Conservation (phyloP, 306 rosid species). For the Pterocarpus macrocarpus region DNA sequence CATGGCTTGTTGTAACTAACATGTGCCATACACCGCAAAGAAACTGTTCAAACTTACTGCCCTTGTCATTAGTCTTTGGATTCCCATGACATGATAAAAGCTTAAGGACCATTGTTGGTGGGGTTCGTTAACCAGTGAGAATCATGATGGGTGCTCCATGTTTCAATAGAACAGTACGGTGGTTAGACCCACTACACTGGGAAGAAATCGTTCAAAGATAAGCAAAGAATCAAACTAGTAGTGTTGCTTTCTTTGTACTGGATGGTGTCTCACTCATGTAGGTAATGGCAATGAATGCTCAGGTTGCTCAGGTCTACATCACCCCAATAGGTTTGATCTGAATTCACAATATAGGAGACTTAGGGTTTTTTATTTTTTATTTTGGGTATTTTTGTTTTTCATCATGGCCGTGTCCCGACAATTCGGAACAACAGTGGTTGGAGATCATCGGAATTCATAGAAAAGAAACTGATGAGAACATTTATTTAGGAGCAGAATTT, state of each 20-base stretch:
- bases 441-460: neutral
- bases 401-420: neutral
- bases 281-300: slow-evolving; percentile 38
- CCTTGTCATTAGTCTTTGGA: slow-evolving; percentile 44
- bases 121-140: slow-evolving; percentile 37
- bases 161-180: slow-evolving; percentile 49
- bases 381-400: neutral
- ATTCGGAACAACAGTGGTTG: neutral
- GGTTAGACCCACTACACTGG: slow-evolving; percentile 47
- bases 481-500: neutral
- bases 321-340: slow-evolving; percentile 5
- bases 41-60: neutral
- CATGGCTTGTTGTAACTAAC: slow-evolving; percentile 1
- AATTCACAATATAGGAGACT: neutral
- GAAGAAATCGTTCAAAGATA: slow-evolving; percentile 33
- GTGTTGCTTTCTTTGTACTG: slow-evolving; percentile 48
- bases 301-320: slow-evolving; percentile 26
- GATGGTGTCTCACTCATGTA: slow-evolving; percentile 32
- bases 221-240: slow-evolving; percentile 16
- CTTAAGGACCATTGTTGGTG: slow-evolving; percentile 38
- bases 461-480: neutral
- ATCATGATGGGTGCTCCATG: slow-evolving; percentile 42
- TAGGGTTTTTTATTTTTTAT: too few species aligned
- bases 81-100: slow-evolving; percentile 40
- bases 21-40: neutral